A percentile compares a stretch with the other conserved stretches of the same genome.
These are phyloP conservation scores for Lentinula lateritia DNA, from an alignment of 768 basidiomycete species.

Conservation along the genomic window DNA sequence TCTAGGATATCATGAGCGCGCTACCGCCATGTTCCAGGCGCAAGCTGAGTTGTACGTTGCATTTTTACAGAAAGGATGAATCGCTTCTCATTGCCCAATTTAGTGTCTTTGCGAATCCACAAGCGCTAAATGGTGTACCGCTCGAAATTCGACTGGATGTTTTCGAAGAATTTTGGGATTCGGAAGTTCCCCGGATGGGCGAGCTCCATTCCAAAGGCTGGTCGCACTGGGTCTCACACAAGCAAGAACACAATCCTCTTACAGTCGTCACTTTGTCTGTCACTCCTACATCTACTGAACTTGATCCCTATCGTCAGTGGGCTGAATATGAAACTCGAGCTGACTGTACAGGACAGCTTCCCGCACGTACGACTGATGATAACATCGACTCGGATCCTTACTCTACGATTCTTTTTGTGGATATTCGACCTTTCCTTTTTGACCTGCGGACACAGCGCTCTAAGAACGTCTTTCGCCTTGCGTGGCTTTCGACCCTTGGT, in stretches of 20 bases:
- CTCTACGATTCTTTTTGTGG: slow-evolving; percentile 64
- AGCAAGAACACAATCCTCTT: slow-evolving; percentile 22
- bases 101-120: slow-evolving; percentile 58
- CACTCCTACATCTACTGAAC: slow-evolving; percentile 17
- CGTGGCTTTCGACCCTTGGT: slow-evolving; percentile 69
- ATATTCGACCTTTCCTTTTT: slow-evolving; percentile 58
- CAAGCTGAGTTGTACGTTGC: slow-evolving; percentile 74
- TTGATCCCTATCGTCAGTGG: slow-evolving; percentile 71
- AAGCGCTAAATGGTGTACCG: slow-evolving; percentile 33
- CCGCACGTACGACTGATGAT: slow-evolving; percentile 51
- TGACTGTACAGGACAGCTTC: slow-evolving; percentile 40
- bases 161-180: slow-evolving; percentile 83
- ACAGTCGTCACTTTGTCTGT: slow-evolving; percentile 6
- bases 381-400: slow-evolving; percentile 61
- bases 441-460: slow-evolving; percentile 36
- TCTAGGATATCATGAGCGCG: slow-evolving; percentile 68
- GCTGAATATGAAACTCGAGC: slow-evolving; percentile 45
- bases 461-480: slow-evolving; percentile 54
- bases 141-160: slow-evolving; percentile 46
- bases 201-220: slow-evolving; percentile 66
- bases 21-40: slow-evolving; percentile 75
- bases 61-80: background rate
- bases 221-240: slow-evolving; percentile 51
- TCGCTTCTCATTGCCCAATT: slow-evolving; percentile 5
- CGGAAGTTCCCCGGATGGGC: slow-evolving; percentile 70